A percentile compares a stretch with the other conserved stretches of the same genome.
Evolutionary conservation across 768 basidiomycete genomes (phyloP).

Genomic region (Russula abietina): DNA sequence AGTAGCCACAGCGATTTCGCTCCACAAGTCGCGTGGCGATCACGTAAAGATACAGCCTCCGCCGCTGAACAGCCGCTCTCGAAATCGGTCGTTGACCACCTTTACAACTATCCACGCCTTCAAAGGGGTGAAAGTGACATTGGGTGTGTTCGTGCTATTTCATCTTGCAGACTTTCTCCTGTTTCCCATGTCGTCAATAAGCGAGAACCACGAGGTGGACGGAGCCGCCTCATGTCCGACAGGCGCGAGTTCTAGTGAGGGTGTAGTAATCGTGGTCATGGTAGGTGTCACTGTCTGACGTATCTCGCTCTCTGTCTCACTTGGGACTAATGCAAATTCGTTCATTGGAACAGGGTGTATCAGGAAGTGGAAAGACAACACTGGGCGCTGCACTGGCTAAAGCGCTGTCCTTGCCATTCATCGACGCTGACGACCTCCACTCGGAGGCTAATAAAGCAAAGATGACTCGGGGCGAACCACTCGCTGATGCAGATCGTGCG

Average conservation of each 20-base stretch:
- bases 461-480: constrained; percentile 71
- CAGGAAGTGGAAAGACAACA: constrained; percentile 67
- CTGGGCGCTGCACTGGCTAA: constrained; percentile 59
- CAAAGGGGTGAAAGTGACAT: not conserved
- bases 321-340: not conserved
- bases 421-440: constrained; percentile 89
- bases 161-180: too few relatives aligned
- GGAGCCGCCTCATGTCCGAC: not conserved
- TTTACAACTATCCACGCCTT: not conserved
- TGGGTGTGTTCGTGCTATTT: not conserved
- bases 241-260: not conserved
- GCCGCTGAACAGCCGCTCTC: not conserved
- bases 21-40: too few relatives aligned
- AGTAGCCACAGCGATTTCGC: too few relatives aligned
- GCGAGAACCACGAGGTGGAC: not conserved
- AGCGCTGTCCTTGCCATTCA: constrained; percentile 61
- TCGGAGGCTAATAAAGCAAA: constrained; percentile 77
- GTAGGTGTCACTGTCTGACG: not conserved
- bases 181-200: not conserved
- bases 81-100: not conserved
- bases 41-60: not conserved
- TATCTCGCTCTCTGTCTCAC: not conserved
- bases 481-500: constrained; percentile 75
- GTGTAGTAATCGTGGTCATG: constrained; percentile 11
- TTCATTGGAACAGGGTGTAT: constrained; percentile 52